phyloP scores from a whole-genome alignment of 257 asterid species.

The Solanum neorickii region DNA sequence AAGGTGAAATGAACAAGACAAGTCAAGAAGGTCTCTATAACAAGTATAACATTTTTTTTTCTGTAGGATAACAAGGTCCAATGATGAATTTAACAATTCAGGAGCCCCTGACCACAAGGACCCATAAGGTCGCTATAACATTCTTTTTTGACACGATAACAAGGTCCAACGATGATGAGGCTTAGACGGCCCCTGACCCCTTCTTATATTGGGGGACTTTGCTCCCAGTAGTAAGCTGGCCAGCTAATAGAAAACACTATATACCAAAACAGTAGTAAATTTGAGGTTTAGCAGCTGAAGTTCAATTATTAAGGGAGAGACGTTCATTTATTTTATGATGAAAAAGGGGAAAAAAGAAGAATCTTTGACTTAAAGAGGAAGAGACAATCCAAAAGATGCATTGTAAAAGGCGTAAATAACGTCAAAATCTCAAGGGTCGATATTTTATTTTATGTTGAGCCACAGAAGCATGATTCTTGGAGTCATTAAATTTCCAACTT shows the following conservation, averaged over 20 bases:
- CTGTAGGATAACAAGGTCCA: too few species aligned
- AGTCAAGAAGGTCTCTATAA: neutral
- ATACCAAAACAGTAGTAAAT: neutral
- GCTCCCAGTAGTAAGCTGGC: neutral
- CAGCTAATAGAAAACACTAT: neutral
- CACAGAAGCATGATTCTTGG: neutral
- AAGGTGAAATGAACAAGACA: neutral
- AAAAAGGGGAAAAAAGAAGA: neutral
- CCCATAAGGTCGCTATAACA: neutral
- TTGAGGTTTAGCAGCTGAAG: neutral
- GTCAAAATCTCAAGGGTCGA: neutral
- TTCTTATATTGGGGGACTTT: neutral
- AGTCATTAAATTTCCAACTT: neutral
- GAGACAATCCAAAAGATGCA: neutral
- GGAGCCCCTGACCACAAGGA: neutral
- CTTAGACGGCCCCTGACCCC: neutral
- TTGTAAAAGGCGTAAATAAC: neutral
- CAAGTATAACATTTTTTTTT: neutral
- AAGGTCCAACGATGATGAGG: neutral
- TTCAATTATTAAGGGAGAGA: neutral
- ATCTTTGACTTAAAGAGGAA: neutral
- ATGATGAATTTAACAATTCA: neutral
- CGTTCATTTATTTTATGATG: neutral
- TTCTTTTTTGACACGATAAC: neutral
- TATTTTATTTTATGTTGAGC: neutral